These are phyloP conservation scores for Suillus fuscotomentosus DNA, from an alignment of 768 basidiomycete species.

Conservation along the genomic window DNA sequence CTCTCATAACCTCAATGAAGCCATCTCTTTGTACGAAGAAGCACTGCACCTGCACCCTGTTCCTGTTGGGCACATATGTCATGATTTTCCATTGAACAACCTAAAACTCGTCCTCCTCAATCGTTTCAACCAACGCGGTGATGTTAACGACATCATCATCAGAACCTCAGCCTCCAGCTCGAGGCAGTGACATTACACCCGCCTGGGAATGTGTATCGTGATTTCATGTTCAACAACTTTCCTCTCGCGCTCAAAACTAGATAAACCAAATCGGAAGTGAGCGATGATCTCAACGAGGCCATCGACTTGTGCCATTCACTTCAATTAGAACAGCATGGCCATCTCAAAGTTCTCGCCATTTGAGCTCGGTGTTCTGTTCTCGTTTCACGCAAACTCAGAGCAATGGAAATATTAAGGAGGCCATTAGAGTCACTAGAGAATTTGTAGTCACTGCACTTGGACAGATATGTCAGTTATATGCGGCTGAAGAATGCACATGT, in stretches of 20 bases:
- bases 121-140: background rate
- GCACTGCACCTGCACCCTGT: background rate
- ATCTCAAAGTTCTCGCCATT: background rate
- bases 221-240: background rate
- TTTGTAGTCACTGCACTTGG: conserved; percentile 7
- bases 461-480: background rate
- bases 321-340: background rate
- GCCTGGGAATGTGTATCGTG: background rate
- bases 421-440: conserved; percentile 2
- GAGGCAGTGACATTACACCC: background rate
- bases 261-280: background rate
- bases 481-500: too few species aligned
- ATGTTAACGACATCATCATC: background rate
- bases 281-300: background rate
- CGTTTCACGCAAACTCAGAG: background rate
- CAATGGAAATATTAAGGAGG: conserved; percentile 1
- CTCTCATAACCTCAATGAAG: background rate
- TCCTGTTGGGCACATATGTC: background rate
- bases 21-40: background rate
- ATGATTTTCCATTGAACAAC: background rate
- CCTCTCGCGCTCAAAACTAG: background rate
- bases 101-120: background rate
- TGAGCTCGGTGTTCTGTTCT: conserved; percentile 8
- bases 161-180: background rate
- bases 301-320: background rate